These are phyloP conservation scores for Cladosporium velox DNA, from an alignment of 2,329 filamentous ascomycete species.

Conservation along the genomic window DNA sequence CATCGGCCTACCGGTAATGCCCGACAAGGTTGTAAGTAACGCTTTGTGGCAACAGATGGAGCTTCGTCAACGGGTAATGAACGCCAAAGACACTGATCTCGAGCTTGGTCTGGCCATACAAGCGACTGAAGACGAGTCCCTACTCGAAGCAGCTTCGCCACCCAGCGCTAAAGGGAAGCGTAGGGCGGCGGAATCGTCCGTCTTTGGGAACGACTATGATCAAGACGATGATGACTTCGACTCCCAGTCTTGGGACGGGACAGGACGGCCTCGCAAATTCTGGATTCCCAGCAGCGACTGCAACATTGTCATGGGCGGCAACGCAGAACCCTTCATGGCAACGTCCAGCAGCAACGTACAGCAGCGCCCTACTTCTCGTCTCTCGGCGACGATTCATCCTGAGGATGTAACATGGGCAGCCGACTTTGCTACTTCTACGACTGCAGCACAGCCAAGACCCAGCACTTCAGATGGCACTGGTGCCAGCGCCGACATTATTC, in stretches of 20 bases:
- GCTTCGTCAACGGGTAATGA: conserved; percentile 57
- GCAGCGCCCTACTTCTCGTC: conserved; percentile 48
- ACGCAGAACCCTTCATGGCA: conserved; percentile 54
- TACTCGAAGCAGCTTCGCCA: conserved; percentile 21
- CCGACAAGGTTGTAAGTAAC: conserved; percentile 57
- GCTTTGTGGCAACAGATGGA: conserved; percentile 61
- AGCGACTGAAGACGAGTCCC: conserved; percentile 39
- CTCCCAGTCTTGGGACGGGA: conserved; percentile 56
- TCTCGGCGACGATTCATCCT: conserved; percentile 55
- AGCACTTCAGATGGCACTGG: conserved; percentile 32
- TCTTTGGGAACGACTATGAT: conserved; percentile 22
- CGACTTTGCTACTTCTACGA: conserved; percentile 54
- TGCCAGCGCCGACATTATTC: conserved; percentile 18
- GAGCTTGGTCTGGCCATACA: conserved; percentile 54
- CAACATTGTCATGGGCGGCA: conserved; percentile 58
- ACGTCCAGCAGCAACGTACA: conserved; percentile 44
- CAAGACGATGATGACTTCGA: conserved; percentile 37
- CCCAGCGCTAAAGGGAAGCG: conserved; percentile 48
- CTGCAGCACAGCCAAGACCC: conserved; percentile 37
- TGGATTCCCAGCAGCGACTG: conserved; percentile 59
- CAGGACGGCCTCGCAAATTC: conserved; percentile 57
- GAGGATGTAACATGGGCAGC: conserved; percentile 59
- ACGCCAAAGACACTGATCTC: conserved; percentile 53
- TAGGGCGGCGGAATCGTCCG: conserved; percentile 30
- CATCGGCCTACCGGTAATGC: conserved; percentile 57